Percentiles rank a stretch among this genome's conserved stretches.
These are phyloP conservation scores for Sabuloglossum arenarium DNA, from an alignment of 495 filamentous ascomycete species.

Conservation along the genomic window DNA sequence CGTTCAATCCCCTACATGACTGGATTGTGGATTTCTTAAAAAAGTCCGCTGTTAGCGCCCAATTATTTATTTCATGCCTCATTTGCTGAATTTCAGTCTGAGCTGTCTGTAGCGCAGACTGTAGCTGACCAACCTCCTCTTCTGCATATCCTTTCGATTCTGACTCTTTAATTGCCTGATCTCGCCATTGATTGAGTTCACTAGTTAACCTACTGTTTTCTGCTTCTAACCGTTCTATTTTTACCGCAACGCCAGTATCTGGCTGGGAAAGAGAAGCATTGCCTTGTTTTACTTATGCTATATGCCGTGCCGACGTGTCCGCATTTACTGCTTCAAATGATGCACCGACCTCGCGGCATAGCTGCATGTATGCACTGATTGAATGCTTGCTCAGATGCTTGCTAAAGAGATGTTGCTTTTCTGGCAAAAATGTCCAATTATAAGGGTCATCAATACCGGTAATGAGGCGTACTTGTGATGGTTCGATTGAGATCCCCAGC, in stretches of 20 bases:
- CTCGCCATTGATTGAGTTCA: background rate
- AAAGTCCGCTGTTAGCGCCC: background rate
- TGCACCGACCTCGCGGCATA: background rate
- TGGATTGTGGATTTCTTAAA: background rate
- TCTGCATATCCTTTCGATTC: background rate
- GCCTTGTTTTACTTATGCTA: background rate
- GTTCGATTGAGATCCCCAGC: slow-evolving; percentile 2
- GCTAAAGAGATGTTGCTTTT: slow-evolving; percentile 2
- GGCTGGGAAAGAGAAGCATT: background rate
- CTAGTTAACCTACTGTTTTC: background rate
- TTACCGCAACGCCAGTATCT: background rate
- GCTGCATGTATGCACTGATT: slow-evolving; percentile 1
- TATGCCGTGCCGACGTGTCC: background rate
- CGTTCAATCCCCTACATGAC: background rate
- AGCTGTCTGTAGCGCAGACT: background rate
- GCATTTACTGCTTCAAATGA: background rate
- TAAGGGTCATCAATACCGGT: slow-evolving; percentile 1
- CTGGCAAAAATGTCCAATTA: slow-evolving; percentile 1
- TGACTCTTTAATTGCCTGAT: background rate
- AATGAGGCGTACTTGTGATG: slow-evolving; percentile 3
- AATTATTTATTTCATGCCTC: background rate
- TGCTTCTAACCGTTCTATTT: background rate
- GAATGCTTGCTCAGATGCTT: slow-evolving; percentile 4
- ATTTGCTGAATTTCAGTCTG: background rate
- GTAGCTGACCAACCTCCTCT: background rate